Conservation (phyloP, 1,284 basidiomycete species). For the Apiotrichum gamsii region DNA sequence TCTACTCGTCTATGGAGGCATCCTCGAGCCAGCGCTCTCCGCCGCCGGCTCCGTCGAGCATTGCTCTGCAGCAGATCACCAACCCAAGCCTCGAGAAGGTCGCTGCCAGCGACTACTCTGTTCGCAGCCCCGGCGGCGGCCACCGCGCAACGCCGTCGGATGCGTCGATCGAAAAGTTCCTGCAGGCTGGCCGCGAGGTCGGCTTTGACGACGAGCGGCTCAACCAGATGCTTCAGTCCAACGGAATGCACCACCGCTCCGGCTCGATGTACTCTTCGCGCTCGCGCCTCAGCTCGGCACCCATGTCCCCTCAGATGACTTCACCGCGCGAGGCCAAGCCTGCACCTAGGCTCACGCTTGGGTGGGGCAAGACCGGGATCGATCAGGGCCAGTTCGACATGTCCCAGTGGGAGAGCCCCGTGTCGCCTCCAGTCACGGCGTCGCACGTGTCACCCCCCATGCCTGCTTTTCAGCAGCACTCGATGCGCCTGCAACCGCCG, state of each 20-base stretch:
- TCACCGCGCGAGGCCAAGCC: no score
- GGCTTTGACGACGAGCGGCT: conserved; percentile 35
- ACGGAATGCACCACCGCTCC: conserved; percentile 17
- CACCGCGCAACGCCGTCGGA: background rate
- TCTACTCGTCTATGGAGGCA: no score
- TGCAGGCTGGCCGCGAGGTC: conserved; percentile 35
- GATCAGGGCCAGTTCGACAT: background rate
- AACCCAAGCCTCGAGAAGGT: conserved; percentile 1
- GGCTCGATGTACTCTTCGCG: conserved; percentile 3
- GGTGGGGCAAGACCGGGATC: no score
- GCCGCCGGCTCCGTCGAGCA: background rate
- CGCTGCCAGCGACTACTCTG: no score
- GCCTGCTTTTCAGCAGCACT: no score
- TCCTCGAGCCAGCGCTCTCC: background rate
- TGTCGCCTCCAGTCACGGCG: background rate
- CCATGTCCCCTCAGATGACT: no score
- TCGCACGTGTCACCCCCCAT: no score
- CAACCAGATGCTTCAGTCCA: conserved; percentile 30
- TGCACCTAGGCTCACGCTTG: no score
- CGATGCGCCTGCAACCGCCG: background rate
- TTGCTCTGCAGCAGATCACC: background rate
- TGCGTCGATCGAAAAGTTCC: conserved; percentile 23
- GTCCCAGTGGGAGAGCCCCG: background rate
- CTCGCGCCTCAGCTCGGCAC: conserved; percentile 2
- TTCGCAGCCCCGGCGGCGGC: no score